Evolutionary conservation across 2,329 filamentous ascomycete genomes (phyloP).

Genomic region (Xylaria sp.): DNA sequence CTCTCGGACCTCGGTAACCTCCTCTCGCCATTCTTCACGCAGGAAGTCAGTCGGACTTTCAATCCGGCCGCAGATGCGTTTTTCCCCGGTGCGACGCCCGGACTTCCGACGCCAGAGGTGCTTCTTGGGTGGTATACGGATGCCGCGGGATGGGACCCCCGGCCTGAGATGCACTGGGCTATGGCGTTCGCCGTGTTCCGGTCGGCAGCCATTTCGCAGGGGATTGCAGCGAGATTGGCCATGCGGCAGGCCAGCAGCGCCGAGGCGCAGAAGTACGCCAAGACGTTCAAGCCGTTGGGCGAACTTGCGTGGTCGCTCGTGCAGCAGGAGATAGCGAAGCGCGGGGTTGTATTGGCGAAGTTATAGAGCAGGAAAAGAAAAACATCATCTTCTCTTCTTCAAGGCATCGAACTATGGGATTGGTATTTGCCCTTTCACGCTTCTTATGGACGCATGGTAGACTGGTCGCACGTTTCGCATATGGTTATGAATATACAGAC

Average conservation of each 20-base stretch:
- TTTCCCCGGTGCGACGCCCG: conserved; percentile 40
- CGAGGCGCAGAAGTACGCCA: conserved; percentile 67
- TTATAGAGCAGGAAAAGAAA: conserved; percentile 2
- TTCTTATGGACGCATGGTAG: no score
- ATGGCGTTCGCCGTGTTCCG: conserved; percentile 59
- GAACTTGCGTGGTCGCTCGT: conserved; percentile 74
- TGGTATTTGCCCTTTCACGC: no score
- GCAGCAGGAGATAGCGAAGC: conserved; percentile 51
- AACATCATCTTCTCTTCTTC: neutral
- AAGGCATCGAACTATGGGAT: neutral
- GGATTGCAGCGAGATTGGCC: conserved; percentile 85
- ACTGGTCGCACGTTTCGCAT: no score
- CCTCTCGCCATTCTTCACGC: conserved; percentile 18
- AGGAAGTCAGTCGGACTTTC: conserved; percentile 20
- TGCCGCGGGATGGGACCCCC: conserved; percentile 53
- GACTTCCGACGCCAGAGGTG: conserved; percentile 44
- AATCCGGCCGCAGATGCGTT: conserved; percentile 17
- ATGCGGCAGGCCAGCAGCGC: conserved; percentile 83
- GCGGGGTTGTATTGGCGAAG: conserved; percentile 6
- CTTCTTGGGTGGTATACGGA: conserved; percentile 63
- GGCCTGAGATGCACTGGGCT: conserved; percentile 53
- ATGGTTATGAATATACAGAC: no score
- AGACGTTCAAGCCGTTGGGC: conserved; percentile 65
- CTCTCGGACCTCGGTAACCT: conserved; percentile 87
- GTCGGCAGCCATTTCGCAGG: conserved; percentile 64